Percentiles rank a stretch among this genome's conserved stretches.
Evolutionary conservation across 2,329 filamentous ascomycete species (phyloP).

Genomic region (Aureobasidium sp.): DNA sequence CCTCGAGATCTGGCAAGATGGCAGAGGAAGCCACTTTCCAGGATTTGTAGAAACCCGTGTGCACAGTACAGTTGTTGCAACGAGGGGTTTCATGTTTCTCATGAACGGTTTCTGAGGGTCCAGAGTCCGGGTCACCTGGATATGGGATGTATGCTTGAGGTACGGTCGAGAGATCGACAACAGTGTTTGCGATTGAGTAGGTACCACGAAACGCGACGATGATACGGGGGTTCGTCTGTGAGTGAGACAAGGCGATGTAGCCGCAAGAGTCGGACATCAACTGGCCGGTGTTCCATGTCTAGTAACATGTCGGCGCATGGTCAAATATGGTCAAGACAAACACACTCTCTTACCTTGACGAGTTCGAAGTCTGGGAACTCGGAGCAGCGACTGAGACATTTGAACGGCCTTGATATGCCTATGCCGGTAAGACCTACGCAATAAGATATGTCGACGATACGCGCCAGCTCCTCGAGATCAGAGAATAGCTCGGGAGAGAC

Average conservation of each 20-base stretch:
- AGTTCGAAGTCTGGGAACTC: constrained; percentile 77
- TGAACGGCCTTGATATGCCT: constrained; percentile 74
- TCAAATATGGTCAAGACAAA: neutral
- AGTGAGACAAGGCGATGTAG: constrained; percentile 81
- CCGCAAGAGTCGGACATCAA: constrained; percentile 86
- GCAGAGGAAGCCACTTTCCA: constrained; percentile 67
- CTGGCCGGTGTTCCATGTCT: constrained; percentile 83
- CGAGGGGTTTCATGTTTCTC: constrained; percentile 34
- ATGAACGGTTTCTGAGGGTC: neutral
- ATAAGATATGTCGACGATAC: constrained; percentile 88
- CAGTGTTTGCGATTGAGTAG: constrained; percentile 85
- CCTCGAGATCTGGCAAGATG: constrained; percentile 59
- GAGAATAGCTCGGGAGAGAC: constrained; percentile 61
- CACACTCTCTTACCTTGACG: constrained; percentile 42
- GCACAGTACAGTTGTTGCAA: constrained; percentile 84
- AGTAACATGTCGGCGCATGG: constrained; percentile 12
- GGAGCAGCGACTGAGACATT: constrained; percentile 71
- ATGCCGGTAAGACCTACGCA: constrained; percentile 81
- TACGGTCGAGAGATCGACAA: constrained; percentile 79
- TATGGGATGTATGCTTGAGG: constrained; percentile 90
- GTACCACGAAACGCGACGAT: constrained; percentile 89
- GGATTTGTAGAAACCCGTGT: constrained; percentile 77
- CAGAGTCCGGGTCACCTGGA: constrained; percentile 43
- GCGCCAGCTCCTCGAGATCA: constrained; percentile 77
- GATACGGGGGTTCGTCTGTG: constrained; percentile 51